phyloP scores from a whole-genome alignment of 257 asterid genomes.

The Przewalskia tangutica region DNA sequence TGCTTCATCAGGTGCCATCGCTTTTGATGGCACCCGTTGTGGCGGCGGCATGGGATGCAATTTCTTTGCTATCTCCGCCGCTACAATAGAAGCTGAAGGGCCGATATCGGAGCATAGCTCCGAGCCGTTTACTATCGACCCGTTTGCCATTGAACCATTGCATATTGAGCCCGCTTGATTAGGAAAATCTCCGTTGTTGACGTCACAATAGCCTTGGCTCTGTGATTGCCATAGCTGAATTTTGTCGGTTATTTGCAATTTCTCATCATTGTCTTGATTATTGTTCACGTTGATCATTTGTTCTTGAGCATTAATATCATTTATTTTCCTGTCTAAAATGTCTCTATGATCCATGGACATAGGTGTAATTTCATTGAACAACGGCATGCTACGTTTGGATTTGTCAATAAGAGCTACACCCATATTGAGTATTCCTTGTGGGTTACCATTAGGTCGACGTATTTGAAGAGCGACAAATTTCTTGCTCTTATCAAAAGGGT shows the following conservation, averaged over 20 bases:
- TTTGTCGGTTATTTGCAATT: slow-evolving; percentile 10
- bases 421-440: slow-evolving; percentile 82
- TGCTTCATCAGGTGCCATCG: neutral
- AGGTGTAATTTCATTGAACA: neutral
- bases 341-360: neutral
- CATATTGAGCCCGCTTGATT: slow-evolving; percentile 22
- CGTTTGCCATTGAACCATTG: slow-evolving; percentile 27
- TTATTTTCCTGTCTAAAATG: neutral
- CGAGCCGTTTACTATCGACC: slow-evolving; percentile 35
- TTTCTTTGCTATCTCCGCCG: slow-evolving; percentile 54
- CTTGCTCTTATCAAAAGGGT: slow-evolving; percentile 10
- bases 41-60: slow-evolving; percentile 8
- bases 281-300: neutral
- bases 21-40: neutral
- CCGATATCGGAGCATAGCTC: slow-evolving; percentile 80
- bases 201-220: slow-evolving; percentile 21
- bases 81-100: slow-evolving; percentile 83
- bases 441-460: slow-evolving; percentile 59
- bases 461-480: slow-evolving; percentile 57
- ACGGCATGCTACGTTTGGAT: slow-evolving; percentile 34
- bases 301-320: neutral
- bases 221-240: slow-evolving; percentile 39
- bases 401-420: slow-evolving; percentile 44
- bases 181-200: slow-evolving; percentile 24
- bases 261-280: slow-evolving; percentile 1